Conservation (phyloP, 2,329 filamentous ascomycete species). For the Penicillium sumatraense region DNA sequence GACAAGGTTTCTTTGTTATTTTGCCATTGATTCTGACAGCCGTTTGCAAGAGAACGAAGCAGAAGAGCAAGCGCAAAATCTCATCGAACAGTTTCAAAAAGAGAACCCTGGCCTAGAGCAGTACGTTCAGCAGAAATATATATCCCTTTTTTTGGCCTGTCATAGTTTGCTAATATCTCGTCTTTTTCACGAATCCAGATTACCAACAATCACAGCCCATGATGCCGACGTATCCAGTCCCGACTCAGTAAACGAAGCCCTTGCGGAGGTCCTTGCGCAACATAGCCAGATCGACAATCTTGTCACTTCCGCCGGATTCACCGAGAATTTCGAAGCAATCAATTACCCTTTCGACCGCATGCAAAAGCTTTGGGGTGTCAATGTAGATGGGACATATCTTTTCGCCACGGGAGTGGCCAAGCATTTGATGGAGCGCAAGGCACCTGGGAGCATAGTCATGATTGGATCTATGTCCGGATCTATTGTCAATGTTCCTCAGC, state of each 20-base stretch:
- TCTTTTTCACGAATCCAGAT: constrained; percentile 45
- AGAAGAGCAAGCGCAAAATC: constrained; percentile 71
- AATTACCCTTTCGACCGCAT: constrained; percentile 89
- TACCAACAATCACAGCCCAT: constrained; percentile 86
- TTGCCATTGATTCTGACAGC: background rate
- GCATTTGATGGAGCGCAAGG: constrained; percentile 82
- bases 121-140: too few species aligned
- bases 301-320: constrained; percentile 95
- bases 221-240: constrained; percentile 84
- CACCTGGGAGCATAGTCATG: constrained; percentile 84
- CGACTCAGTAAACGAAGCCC: constrained; percentile 74
- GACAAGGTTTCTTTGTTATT: background rate
- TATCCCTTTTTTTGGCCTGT: too few species aligned
- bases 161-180: background rate
- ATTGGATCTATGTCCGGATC: constrained; percentile 94
- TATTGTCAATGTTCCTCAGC: constrained; percentile 95
- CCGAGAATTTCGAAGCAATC: constrained; percentile 91
- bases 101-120: constrained; percentile 77
- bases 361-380: constrained; percentile 92
- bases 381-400: constrained; percentile 89
- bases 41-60: constrained; percentile 74
- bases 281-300: constrained; percentile 89
- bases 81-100: constrained; percentile 75
- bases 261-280: constrained; percentile 69
- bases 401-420: constrained; percentile 84